Conservation (phyloP, 257 asterid species). For the Ligustrum vulgare region DNA sequence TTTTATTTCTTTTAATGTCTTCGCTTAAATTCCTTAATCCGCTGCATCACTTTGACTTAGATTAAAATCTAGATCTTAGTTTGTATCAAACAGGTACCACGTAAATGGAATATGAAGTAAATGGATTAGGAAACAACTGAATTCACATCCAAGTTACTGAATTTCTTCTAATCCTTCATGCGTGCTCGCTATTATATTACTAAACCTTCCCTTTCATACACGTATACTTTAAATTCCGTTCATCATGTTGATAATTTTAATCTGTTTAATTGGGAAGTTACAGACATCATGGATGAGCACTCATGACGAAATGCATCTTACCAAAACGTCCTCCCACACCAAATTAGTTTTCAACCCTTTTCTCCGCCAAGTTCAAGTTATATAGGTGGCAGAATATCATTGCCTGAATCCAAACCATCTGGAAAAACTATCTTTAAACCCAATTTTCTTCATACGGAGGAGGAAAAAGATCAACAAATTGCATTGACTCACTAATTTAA, state of each 20-base stretch:
- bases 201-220: not conserved
- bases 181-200: not conserved
- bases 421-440: not conserved
- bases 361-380: not conserved
- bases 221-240: no score
- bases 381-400: not conserved
- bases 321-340: not conserved
- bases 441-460: not conserved
- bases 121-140: not conserved
- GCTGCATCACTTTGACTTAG: no score
- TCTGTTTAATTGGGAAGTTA: no score
- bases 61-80: no score
- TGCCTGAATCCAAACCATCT: not conserved
- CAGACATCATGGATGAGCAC: no score
- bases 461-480: not conserved
- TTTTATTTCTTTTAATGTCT: no score
- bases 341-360: not conserved
- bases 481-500: not conserved
- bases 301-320: no score
- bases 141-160: not conserved
- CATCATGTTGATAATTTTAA: not conserved
- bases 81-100: no score
- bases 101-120: not conserved
- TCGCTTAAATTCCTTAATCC: no score
- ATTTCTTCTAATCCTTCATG: not conserved